phyloP scores from a whole-genome alignment of 108 stramenopile genomes.

The Fistulifera solaris region DNA sequence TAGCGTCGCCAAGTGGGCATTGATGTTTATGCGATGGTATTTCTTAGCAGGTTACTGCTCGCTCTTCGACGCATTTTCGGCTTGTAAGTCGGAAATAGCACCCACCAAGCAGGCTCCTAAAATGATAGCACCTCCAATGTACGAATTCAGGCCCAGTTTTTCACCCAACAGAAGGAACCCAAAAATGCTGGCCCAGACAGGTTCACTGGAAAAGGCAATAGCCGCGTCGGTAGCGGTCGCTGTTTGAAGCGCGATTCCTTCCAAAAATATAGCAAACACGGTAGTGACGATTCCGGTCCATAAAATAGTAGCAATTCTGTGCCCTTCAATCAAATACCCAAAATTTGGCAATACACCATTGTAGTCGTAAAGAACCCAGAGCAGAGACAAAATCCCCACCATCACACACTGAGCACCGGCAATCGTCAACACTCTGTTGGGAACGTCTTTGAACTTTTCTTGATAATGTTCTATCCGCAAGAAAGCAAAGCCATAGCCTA shows the following conservation, averaged over 20 bases:
- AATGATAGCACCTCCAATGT: constrained; percentile 29
- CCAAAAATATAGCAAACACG: constrained; percentile 44
- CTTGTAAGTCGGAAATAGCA: constrained; percentile 10
- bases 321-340: constrained; percentile 29
- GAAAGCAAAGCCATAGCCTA: constrained; percentile 62
- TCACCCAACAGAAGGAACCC: constrained; percentile 32
- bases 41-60: no score
- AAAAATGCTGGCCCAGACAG: constrained; percentile 61
- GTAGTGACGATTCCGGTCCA: constrained; percentile 75
- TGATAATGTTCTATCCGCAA: constrained; percentile 35
- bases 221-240: constrained; percentile 63
- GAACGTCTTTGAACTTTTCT: constrained; percentile 21
- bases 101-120: constrained; percentile 29
- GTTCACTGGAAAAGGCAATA: constrained; percentile 60
- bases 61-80: no score
- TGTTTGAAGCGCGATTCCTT: constrained; percentile 57
- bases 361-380: constrained; percentile 28
- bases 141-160: constrained; percentile 12
- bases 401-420: constrained; percentile 36
- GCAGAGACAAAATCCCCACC: constrained; percentile 13
- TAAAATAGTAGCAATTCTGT: constrained; percentile 19
- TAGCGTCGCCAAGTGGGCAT: no score
- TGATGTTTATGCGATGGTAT: no score
- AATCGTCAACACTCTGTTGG: constrained; percentile 29
- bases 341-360: constrained; percentile 15